Conservation (phyloP, 495 filamentous ascomycete genomes). For the Lasiosphaeria hispida region DNA sequence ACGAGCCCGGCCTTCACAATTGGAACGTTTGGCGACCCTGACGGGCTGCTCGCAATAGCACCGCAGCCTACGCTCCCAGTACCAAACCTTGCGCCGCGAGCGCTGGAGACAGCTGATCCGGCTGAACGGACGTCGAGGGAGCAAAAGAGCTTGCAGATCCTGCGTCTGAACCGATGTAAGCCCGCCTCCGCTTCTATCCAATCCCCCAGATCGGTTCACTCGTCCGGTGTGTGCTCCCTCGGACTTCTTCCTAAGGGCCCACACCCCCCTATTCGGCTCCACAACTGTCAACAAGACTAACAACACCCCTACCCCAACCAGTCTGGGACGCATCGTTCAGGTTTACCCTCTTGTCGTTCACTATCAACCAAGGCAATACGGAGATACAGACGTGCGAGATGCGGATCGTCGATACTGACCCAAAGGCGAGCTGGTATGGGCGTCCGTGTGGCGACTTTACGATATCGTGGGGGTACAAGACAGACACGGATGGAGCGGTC, state of each 20-base stretch:
- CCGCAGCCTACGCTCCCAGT: too few relatives aligned
- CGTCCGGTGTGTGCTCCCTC: too few relatives aligned
- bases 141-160: neutral
- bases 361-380: neutral
- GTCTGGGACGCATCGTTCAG: neutral
- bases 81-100: neutral
- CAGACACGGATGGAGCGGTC: constrained; percentile 19
- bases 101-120: neutral
- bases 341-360: neutral
- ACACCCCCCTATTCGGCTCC: neutral
- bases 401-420: neutral
- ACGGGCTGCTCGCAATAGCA: neutral
- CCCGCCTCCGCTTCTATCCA: neutral
- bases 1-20: constrained; percentile 9
- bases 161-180: neutral
- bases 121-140: neutral
- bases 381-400: neutral
- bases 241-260: neutral
- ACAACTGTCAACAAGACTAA: neutral
- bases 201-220: too few relatives aligned
- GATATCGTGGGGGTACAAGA: constrained; percentile 27
- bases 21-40: neutral
- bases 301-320: neutral
- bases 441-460: constrained; percentile 9
- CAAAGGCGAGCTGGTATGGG: constrained; percentile 10